Conservation (phyloP, 108 stramenopile genomes). For the Nannochloropsis salina region DNA sequence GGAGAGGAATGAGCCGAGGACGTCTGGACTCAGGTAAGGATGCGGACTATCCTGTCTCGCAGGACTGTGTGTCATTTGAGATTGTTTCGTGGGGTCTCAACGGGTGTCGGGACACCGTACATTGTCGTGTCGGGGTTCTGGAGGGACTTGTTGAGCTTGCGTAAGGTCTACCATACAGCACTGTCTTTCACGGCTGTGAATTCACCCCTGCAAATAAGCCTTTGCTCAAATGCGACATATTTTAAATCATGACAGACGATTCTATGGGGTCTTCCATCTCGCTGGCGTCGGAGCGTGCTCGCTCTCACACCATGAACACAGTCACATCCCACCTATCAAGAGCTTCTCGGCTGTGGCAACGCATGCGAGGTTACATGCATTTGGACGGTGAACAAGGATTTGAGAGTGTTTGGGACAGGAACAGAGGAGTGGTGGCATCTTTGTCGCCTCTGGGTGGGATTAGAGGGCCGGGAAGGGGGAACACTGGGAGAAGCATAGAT, state of each 20-base stretch:
- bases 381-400: background rate
- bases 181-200: no score
- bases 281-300: background rate
- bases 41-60: background rate
- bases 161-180: no score
- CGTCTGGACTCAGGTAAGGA: background rate
- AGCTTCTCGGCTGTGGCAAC: background rate
- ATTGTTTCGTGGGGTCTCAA: no score
- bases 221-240: no score
- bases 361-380: slow-evolving; percentile 3
- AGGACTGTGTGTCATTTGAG: no score
- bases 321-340: background rate
- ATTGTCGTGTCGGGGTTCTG: no score
- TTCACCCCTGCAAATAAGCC: no score
- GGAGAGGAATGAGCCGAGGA: background rate
- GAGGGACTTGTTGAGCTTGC: no score
- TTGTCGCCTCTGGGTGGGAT: background rate
- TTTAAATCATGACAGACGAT: no score
- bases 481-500: background rate
- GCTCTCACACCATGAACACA: background rate
- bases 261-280: background rate
- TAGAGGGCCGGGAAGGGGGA: background rate
- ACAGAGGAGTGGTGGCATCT: background rate
- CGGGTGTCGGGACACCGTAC: no score
- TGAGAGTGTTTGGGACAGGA: background rate